phyloP scores from a whole-genome alignment of 1,284 basidiomycete genomes.

The Coriolopsis trogii region DNA sequence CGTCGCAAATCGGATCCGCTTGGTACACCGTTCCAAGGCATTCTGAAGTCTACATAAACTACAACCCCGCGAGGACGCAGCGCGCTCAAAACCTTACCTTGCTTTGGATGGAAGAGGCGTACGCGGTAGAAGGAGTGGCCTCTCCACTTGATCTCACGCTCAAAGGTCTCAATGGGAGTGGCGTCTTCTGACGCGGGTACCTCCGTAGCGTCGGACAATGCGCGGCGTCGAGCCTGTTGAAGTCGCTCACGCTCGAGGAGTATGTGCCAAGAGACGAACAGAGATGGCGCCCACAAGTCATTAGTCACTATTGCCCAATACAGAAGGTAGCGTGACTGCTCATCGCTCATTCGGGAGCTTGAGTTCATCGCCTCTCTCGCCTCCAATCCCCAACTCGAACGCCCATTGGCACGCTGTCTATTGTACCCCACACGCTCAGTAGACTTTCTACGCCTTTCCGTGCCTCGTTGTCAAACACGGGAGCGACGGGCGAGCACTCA shows the following conservation, averaged over 20 bases:
- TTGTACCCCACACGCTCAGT: too few relatives aligned
- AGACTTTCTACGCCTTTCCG: too few relatives aligned
- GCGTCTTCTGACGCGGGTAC: slow-evolving; percentile 48
- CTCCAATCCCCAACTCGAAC: too few relatives aligned
- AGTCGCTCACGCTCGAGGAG: slow-evolving; percentile 49
- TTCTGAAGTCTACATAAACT: slow-evolving; percentile 40
- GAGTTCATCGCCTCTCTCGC: too few relatives aligned
- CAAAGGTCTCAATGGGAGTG: slow-evolving; percentile 64
- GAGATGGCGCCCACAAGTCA: too few relatives aligned
- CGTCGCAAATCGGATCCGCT: slow-evolving; percentile 73
- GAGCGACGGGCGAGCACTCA: too few relatives aligned
- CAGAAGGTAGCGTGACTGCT: too few relatives aligned
- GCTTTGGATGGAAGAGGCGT: slow-evolving; percentile 67
- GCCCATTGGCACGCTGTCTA: too few relatives aligned
- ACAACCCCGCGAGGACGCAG: slow-evolving; percentile 21
- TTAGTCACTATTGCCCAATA: too few relatives aligned
- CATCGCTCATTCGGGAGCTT: too few relatives aligned
- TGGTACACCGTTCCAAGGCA: slow-evolving; percentile 65
- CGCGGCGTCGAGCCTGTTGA: slow-evolving; percentile 59
- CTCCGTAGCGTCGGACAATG: slow-evolving; percentile 68
- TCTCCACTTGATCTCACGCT: slow-evolving; percentile 54
- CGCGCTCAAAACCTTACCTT: slow-evolving; percentile 42
- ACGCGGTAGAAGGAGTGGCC: slow-evolving; percentile 65
- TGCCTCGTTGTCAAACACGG: too few relatives aligned
- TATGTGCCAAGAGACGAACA: too few relatives aligned